Evolutionary conservation across 169 alveolate species (phyloP), one percentile per base, ranked within the genome.

Genomic region (Fabrea salina): DNA sequence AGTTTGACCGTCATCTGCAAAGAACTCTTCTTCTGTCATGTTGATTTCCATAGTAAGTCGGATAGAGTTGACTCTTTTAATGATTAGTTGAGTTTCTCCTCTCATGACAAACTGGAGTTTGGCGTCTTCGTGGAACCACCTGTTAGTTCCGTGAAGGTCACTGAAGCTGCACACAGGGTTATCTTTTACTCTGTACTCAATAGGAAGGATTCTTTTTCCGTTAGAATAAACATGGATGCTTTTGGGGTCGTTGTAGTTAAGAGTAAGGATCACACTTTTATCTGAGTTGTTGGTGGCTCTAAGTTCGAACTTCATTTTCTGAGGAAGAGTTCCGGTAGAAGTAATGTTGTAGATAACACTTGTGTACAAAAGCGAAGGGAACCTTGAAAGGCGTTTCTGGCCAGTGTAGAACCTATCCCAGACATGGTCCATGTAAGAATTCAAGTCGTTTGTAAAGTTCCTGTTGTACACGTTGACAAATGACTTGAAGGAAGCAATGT

Each of bases 361-460:
- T 54, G 72, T 59, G n/a, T 77, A 37, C 32, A 85, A 43, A 8
- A 82, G 40, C 4, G 79, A 11, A 2, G 83, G 83, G 71, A 74
- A 85, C 43, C 82, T 75, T 0, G 83, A 39, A 13, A 56, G 22
- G 27, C 86, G 70, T 22, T 19, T 13, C 27, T 77, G 66, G n/a
- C 70, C 67, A 22, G 85, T 70, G 54, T 85, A 85, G 82, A 72
- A 75, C 0, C 89, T 86, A 59, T 68, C 86, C 89, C 91, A 82
- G 30, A 37, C 39, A 51, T 82, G 89, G 61, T 85, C 91, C 82
- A 32, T 54, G 78, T 68, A 85, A 1, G 83, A 22, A 27, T 85
- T 79, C 32, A 85, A 25, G n/a, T 49, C 51, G 47, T 74, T 82
- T 7, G 6, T 39, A 39, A 56, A 81, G n/a, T n/a, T n/a, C n/a